Percentiles rank a stretch among this genome's conserved stretches.
These are phyloP conservation scores for Aspergillus incahuasiensis DNA, from an alignment of 495 filamentous ascomycete species.

Conservation along the genomic window DNA sequence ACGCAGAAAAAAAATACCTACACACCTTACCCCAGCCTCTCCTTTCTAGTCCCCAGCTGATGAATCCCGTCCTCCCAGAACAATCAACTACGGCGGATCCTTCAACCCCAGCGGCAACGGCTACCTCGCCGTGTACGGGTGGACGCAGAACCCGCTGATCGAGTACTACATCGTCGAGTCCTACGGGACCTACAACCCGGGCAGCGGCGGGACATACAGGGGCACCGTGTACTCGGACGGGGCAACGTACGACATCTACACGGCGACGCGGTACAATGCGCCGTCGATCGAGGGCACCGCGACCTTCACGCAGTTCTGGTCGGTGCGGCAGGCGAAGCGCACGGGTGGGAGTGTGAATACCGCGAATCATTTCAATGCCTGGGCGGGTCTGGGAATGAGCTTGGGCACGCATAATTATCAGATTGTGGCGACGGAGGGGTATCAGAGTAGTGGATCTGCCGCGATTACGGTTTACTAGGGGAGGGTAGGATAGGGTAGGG, in stretches of 20 bases:
- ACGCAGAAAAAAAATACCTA: too few relatives aligned
- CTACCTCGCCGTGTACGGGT: conserved; percentile 61
- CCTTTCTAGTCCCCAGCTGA: too few relatives aligned
- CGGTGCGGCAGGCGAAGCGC: conserved; percentile 50
- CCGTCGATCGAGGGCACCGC: conserved; percentile 55
- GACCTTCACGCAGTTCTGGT: conserved; percentile 61
- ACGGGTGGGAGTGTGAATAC: conserved; percentile 49
- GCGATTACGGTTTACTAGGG: conserved; percentile 45
- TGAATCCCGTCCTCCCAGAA: too few relatives aligned
- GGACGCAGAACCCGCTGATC: conserved; percentile 56
- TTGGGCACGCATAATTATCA: conserved; percentile 56
- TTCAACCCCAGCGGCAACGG: conserved; percentile 55
- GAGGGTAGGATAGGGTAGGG: too few relatives aligned
- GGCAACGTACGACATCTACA: conserved; percentile 60
- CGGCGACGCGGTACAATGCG: conserved; percentile 53
- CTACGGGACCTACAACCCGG: conserved; percentile 53
- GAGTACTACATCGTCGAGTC: conserved; percentile 64
- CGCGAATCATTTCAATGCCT: conserved; percentile 61
- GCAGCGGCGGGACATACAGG: conserved; percentile 38
- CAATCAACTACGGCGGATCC: conserved; percentile 50
- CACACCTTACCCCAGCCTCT: too few relatives aligned
- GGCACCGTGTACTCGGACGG: conserved; percentile 58
- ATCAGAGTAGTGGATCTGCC: conserved; percentile 49
- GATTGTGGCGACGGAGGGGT: conserved; percentile 59
- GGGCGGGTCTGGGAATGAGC: conserved; percentile 44